phyloP scores from a whole-genome alignment of 2,329 filamentous ascomycete genomes.

The Alternaria sp. region DNA sequence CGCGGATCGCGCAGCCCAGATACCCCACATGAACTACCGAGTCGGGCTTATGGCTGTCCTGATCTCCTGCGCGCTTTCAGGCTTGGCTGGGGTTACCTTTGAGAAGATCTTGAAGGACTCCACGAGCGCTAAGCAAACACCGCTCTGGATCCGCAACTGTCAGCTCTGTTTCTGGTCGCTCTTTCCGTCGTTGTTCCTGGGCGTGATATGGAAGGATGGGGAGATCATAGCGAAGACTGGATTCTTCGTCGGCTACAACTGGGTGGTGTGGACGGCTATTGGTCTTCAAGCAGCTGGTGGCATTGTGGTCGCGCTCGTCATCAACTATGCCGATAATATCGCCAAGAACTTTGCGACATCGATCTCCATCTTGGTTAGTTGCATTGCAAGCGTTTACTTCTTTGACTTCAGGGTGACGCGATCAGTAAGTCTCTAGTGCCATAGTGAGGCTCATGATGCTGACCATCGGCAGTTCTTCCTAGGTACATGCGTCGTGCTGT shows the following conservation, averaged over 20 bases:
- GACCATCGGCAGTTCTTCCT: constrained; percentile 70
- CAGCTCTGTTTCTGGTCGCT: constrained; percentile 94
- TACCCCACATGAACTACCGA: constrained; percentile 73
- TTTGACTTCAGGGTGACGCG: constrained; percentile 78
- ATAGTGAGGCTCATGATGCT: background rate
- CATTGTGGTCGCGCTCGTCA: constrained; percentile 79
- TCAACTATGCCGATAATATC: constrained; percentile 86
- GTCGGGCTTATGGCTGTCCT: constrained; percentile 81
- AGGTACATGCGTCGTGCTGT: constrained; percentile 79
- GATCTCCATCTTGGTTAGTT: constrained; percentile 87
- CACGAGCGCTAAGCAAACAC: constrained; percentile 68
- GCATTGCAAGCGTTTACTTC: constrained; percentile 82
- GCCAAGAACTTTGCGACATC: constrained; percentile 93
- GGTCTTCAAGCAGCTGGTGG: constrained; percentile 83
- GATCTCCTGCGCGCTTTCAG: constrained; percentile 78
- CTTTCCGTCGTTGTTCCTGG: constrained; percentile 85
- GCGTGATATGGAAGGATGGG: constrained; percentile 86
- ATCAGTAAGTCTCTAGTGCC: constrained; percentile 29
- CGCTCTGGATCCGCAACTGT: constrained; percentile 92
- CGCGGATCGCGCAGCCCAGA: constrained; percentile 60
- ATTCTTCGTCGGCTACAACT: constrained; percentile 95
- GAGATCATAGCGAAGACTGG: constrained; percentile 81
- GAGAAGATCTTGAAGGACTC: constrained; percentile 92
- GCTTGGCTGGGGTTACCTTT: constrained; percentile 84
- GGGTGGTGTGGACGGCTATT: constrained; percentile 86